These are phyloP conservation scores for Carex sylvatica DNA, from an alignment of 202 grass and related monocot genomes.

Conservation along the genomic window DNA sequence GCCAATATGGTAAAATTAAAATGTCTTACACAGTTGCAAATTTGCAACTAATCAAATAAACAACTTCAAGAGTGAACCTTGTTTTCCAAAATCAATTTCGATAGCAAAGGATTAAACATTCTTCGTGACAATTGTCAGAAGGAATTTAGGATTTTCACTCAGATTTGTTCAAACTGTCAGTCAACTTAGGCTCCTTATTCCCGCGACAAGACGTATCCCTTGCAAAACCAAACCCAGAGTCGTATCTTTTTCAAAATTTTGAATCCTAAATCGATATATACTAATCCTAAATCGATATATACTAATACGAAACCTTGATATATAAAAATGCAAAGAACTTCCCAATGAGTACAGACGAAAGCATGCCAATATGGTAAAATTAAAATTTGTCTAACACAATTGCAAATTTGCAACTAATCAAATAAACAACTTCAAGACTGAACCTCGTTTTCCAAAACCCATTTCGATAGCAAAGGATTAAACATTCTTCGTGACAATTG, in stretches of 20 bases:
- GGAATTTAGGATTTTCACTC: not conserved
- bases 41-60: constrained; percentile 4
- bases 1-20: too few species aligned
- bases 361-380: not conserved
- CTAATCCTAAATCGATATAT: not conserved
- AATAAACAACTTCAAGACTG: not conserved
- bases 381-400: not conserved
- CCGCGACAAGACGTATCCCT: too few species aligned
- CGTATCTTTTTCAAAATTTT: not conserved
- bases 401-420: not conserved
- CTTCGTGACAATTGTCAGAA: not conserved
- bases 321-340: not conserved
- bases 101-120: not conserved
- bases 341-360: not conserved
- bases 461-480: not conserved
- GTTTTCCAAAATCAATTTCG: not conserved
- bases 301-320: not conserved
- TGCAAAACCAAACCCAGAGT: not conserved
- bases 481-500: not conserved
- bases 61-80: not conserved
- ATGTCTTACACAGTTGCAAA: not conserved
- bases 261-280: too few species aligned
- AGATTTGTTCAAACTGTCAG: too few species aligned
- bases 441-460: not conserved
- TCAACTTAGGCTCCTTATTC: not conserved